A percentile compares a stretch with the other conserved stretches of the same genome.
phyloP scores from a whole-genome alignment of 2,329 filamentous ascomycete species.

The Orbilia javanica region DNA sequence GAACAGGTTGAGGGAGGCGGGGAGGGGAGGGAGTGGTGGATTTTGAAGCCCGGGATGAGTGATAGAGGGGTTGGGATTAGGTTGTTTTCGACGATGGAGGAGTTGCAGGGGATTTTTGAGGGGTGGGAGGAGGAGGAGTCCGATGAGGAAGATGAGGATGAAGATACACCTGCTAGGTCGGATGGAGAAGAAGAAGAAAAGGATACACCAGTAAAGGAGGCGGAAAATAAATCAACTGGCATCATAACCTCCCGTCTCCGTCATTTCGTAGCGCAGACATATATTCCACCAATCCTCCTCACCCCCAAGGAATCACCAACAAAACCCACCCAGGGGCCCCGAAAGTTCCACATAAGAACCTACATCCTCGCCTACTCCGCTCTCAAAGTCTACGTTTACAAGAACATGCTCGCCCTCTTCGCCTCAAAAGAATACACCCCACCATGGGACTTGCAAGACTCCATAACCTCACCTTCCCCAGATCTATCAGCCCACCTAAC shows the following conservation, averaged over 20 bases:
- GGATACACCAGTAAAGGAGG: conserved; percentile 32
- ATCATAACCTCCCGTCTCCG: conserved; percentile 91
- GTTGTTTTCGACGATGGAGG: conserved; percentile 85
- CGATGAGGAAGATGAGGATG: conserved; percentile 76
- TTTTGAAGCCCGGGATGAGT: conserved; percentile 97
- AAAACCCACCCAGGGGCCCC: conserved; percentile 67
- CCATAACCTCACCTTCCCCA: not conserved
- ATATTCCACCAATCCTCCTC: conserved; percentile 87
- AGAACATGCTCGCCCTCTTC: conserved; percentile 92
- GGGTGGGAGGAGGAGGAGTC: conserved; percentile 85
- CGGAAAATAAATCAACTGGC: conserved; percentile 65
- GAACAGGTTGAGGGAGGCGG: conserved; percentile 66
- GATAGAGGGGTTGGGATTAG: conserved; percentile 93
- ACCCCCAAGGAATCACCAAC: conserved; percentile 63
- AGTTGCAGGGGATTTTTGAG: conserved; percentile 89
- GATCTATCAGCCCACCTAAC: conserved; percentile 84
- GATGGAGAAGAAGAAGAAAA: conserved; percentile 48
- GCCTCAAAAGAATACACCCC: conserved; percentile 79
- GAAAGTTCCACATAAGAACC: conserved; percentile 94
- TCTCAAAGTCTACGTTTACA: conserved; percentile 86
- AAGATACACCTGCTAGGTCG: conserved; percentile 4
- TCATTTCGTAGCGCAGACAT: conserved; percentile 95
- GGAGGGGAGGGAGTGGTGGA: conserved; percentile 86
- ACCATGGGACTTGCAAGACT: conserved; percentile 69
- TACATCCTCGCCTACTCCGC: conserved; percentile 87